phyloP scores from a whole-genome alignment of 306 rosid genomes.

The Mimosa bimucronata region DNA sequence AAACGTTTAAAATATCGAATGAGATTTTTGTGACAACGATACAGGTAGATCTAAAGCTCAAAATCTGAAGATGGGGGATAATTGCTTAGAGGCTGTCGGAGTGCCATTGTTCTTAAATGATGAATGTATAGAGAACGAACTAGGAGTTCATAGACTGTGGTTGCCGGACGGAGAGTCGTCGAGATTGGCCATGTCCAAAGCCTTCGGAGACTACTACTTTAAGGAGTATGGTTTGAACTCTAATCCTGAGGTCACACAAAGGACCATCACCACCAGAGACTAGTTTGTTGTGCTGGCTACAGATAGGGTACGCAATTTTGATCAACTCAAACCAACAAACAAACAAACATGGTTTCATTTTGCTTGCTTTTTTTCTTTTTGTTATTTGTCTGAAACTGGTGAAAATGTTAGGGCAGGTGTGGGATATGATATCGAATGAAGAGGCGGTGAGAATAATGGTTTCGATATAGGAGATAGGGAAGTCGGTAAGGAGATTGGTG shows the following conservation, averaged over 20 bases:
- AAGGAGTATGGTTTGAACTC: constrained; percentile 80
- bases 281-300: constrained; percentile 83
- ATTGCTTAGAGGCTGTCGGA: too few relatives aligned
- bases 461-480: constrained; percentile 52
- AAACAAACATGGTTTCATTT: neutral
- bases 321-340: neutral
- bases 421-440: constrained; percentile 86
- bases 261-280: constrained; percentile 65
- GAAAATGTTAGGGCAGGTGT: constrained; percentile 51
- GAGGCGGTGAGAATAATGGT: constrained; percentile 76
- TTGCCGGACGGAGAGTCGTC: constrained; percentile 65
- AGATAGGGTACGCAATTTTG: constrained; percentile 65
- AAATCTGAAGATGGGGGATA: constrained; percentile 91
- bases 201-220: constrained; percentile 79
- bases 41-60: constrained; percentile 93
- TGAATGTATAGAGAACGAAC: constrained; percentile 60
- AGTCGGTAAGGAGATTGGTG: constrained; percentile 63
- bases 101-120: too few relatives aligned
- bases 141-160: constrained; percentile 81
- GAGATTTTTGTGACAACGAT: constrained; percentile 33
- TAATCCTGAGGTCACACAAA: constrained; percentile 74
- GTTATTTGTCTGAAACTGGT: neutral
- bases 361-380: neutral
- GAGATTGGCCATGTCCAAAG: constrained; percentile 87
- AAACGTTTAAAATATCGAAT: too few relatives aligned